A percentile compares a stretch with the other conserved stretches of the same genome.
These are phyloP conservation scores for Rhizopogon rudus DNA, from an alignment of 768 basidiomycete species.

Conservation along the genomic window DNA sequence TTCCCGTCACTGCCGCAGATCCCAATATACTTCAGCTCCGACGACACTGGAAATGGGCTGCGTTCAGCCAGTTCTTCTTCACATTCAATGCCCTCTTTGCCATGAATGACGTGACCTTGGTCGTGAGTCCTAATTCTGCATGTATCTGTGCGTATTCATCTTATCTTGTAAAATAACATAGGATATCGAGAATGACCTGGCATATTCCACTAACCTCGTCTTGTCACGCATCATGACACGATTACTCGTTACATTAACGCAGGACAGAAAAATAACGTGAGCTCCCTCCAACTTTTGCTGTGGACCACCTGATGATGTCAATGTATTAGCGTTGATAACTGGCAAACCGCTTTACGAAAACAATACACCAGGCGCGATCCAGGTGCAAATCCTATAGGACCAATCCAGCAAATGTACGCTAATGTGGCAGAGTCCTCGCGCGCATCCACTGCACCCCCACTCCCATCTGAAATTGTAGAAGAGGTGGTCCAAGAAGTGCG, in stretches of 20 bases:
- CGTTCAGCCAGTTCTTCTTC: constrained; percentile 85
- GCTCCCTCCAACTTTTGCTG: constrained; percentile 25
- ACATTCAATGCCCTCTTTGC: constrained; percentile 75
- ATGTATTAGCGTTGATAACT: constrained; percentile 57
- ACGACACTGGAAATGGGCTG: constrained; percentile 89
- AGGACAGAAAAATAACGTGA: constrained; percentile 77
- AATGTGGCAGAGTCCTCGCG: constrained; percentile 22
- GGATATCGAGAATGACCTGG: constrained; percentile 79
- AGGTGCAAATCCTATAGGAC: constrained; percentile 65
- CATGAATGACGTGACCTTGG: constrained; percentile 63
- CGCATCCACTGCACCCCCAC: constrained; percentile 21
- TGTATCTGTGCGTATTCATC: background rate
- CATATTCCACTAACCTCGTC: constrained; percentile 50
- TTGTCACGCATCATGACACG: constrained; percentile 73
- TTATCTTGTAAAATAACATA: constrained; percentile 24
- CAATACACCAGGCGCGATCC: constrained; percentile 76
- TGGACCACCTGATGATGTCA: constrained; percentile 13
- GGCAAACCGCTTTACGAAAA: constrained; percentile 73
- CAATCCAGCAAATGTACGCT: constrained; percentile 27
- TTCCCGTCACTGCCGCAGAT: constrained; percentile 24
- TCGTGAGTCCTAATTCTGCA: constrained; percentile 36
- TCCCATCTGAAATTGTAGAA: background rate
- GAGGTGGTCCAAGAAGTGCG: constrained; percentile 7
- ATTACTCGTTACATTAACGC: constrained; percentile 67
- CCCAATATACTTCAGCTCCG: constrained; percentile 53